Conservation (phyloP, 768 basidiomycete species). For the Kondoa subrosea region DNA sequence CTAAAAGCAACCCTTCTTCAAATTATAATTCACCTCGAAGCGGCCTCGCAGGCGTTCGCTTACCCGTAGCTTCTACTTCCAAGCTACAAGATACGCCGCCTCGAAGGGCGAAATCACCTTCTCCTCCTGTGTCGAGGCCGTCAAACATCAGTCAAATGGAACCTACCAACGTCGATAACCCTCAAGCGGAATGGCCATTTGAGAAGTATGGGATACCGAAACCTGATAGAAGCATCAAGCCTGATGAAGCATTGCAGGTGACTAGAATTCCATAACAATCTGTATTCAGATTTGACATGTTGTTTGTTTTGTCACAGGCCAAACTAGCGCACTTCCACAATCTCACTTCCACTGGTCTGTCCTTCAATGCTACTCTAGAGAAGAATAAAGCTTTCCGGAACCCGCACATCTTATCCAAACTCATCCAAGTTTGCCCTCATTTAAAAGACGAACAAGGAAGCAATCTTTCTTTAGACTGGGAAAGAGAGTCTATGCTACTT, state of each 20-base stretch:
- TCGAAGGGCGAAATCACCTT: not conserved
- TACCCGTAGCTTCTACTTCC: not conserved
- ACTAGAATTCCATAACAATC: not conserved
- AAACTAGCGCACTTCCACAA: constrained; percentile 64
- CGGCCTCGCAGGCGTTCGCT: not conserved
- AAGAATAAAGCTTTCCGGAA: constrained; percentile 83
- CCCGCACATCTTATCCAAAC: constrained; percentile 83
- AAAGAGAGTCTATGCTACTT: constrained; percentile 1
- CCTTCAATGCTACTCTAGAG: constrained; percentile 94
- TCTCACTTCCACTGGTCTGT: constrained; percentile 56
- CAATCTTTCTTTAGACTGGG: constrained; percentile 55
- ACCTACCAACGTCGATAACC: not conserved
- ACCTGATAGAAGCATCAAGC: not conserved
- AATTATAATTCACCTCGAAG: not conserved
- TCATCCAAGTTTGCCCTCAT: constrained; percentile 74
- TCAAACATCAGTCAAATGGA: not conserved
- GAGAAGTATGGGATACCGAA: constrained; percentile 13
- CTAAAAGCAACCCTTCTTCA: not conserved
- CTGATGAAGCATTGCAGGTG: constrained; percentile 14
- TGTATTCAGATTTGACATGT: not conserved
- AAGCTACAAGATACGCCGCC: not conserved
- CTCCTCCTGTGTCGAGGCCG: not conserved
- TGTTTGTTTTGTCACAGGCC: constrained; percentile 6
- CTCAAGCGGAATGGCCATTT: constrained; percentile 12
- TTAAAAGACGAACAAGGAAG: constrained; percentile 65